Evolutionary conservation across 2,329 filamentous ascomycete genomes (phyloP), one percentile per base, ranked within the genome.

Genomic region (Hypoxylon sp.): DNA sequence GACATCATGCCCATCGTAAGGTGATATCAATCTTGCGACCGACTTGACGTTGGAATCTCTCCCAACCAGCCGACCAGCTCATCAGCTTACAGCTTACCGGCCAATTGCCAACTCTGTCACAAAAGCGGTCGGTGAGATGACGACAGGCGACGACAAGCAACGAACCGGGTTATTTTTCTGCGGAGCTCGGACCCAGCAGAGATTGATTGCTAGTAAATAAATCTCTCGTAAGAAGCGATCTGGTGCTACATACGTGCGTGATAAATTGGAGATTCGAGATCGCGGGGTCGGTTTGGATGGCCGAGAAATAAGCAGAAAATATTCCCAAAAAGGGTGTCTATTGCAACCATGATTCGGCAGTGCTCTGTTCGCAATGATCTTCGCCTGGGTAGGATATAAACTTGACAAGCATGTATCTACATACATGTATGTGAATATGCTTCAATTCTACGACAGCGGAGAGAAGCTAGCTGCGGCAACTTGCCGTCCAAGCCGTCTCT

Each of bases 121-220:
- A 43, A 17, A 47, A 21, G 50, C 24, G 43, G 23, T 38, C 43
- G 24, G 47, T 35, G 20, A 35, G 17, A 58, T 64, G 58, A 64
- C 58, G 61, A 64, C 48, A 59, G 49, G 38, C 21, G 58, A 41
- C n/a, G n/a, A n/a, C n/a, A n/a, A n/a, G n/a, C n/a, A n/a, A n/a
- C n/a, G n/a, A n/a, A n/a, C 55, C 54, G 54, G 43, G 15, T 55
- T 58, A 37, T 63, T 60, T 59, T 42, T 42, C 46, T 55, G 47
- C 54, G 37, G 17, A 21, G 21, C 58, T 56, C 37, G 51, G 52
- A 47, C 48, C n/a, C 45, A 21, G 41, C 27, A 26, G 18, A 33
- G 21, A 38, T 21, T 24, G 53, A 48, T 15, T 13, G 21, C 37
- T 31, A 6, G 31, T 42, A 40, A 43, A 53, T 43, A 42, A 38